Evolutionary conservation across 116 monocot genomes (phyloP).

Genomic region (Iris pallida): DNA sequence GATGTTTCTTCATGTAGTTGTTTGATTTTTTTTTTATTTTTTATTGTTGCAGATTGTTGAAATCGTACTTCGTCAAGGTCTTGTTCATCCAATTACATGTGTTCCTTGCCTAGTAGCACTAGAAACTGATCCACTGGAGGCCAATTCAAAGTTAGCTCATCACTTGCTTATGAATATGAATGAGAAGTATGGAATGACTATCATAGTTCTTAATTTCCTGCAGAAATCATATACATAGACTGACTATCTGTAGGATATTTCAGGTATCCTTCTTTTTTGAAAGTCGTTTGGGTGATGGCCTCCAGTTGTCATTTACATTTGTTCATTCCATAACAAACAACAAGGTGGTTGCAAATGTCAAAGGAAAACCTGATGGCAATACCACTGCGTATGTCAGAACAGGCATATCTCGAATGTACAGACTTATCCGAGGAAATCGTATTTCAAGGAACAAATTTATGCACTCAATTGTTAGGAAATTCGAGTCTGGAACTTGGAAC

Average conservation of each 20-base stretch:
- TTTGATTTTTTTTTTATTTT: constrained; percentile 12
- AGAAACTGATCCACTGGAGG: constrained; percentile 87
- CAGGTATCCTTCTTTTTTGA: constrained; percentile 98
- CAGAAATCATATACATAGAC: background rate
- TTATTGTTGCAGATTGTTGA: constrained; percentile 79
- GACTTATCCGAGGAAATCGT: constrained; percentile 81
- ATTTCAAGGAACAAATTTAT: constrained; percentile 91
- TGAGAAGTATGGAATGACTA: constrained; percentile 69
- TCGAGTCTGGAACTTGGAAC: constrained; percentile 75
- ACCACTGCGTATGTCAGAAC: constrained; percentile 64
- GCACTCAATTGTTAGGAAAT: constrained; percentile 89
- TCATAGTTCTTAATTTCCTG: background rate
- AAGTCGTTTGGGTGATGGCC: constrained; percentile 93
- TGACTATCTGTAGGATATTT: constrained; percentile 7
- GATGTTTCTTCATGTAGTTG: background rate
- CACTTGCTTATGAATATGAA: constrained; percentile 96
- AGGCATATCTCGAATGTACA: constrained; percentile 90
- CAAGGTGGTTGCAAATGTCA: constrained; percentile 25
- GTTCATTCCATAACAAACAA: constrained; percentile 47
- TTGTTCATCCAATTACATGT: constrained; percentile 97
- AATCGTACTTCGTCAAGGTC: constrained; percentile 89
- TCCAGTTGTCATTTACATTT: constrained; percentile 87
- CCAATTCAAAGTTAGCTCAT: constrained; percentile 84
- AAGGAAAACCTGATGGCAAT: constrained; percentile 47
- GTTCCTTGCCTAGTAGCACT: constrained; percentile 93